Base-by-base conservation (phyloP, 495 filamentous ascomycete genomes). In the Neurospora discreta region DNA sequence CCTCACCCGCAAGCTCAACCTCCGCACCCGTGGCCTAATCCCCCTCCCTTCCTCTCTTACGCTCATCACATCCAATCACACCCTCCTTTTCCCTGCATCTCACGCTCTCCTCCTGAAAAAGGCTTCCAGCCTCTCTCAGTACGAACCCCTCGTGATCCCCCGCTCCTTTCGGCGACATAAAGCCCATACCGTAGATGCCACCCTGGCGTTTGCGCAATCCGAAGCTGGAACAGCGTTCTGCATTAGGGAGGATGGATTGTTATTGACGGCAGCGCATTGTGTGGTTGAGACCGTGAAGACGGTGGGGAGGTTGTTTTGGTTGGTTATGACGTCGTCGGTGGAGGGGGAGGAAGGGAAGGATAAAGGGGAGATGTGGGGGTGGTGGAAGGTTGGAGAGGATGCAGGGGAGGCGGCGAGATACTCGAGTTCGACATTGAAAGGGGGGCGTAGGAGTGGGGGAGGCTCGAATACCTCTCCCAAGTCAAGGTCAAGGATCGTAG, bases 221-320 rank as follows among this genome's bases (percentile, higher is more conserved):
- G 81, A 84, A 72, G 85, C 83, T 11, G 82, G 83, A 36, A 85
- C 82, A 5, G 83, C 85, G 3, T 79, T 85, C n/a, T 85, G 81
- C 70, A 81, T 86, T 39, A 75, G 79, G 3, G 42, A 78, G 39
- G 69, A 74, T 15, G 85, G 83, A 16, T 73, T 84, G 39, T 73
- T 86, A 13, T 71, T 86, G 40, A 86, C 83, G 18, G 84, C 83
- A 73, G 77, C 84, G 15, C 84, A 85, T 73, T 86, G 85, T 72
- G 73, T 86, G 8, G 82, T 80, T 18, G 83, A 82, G 69, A 78
- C 65, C 7, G 46, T 5, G 23, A 11, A 3, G 43, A 11, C 5
- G 52, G 13, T 33, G 15, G 52, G 52, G 13, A 33, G 26, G 15
- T 15, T 16, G 26, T 1, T 60, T 18, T 60, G 52, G 52, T 9